These are phyloP conservation scores for Sclerotinia borealis DNA, from an alignment of 2,329 filamentous ascomycete genomes.

Conservation along the genomic window DNA sequence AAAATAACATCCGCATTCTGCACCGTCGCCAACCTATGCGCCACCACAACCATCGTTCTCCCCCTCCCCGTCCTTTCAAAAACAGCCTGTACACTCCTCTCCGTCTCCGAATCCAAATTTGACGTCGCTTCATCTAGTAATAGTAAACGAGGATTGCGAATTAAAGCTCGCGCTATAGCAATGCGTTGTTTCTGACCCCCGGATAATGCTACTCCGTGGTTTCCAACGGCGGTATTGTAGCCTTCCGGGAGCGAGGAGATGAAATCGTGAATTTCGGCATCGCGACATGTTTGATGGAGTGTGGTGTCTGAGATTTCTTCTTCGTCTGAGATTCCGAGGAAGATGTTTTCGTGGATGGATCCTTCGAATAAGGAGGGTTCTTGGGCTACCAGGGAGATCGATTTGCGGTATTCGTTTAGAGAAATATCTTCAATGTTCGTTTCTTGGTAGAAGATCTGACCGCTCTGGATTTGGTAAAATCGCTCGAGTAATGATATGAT, in stretches of 20 bases:
- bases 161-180: slow-evolving; percentile 48
- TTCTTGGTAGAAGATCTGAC: slow-evolving; percentile 59
- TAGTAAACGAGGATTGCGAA: slow-evolving; percentile 45
- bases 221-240: slow-evolving; percentile 42
- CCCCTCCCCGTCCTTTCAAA: slow-evolving; percentile 58
- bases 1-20: slow-evolving; percentile 52
- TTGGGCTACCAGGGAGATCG: slow-evolving; percentile 66
- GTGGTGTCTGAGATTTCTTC: slow-evolving; percentile 39
- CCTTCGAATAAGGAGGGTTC: slow-evolving; percentile 62
- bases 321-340: slow-evolving; percentile 51
- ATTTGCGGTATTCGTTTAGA: slow-evolving; percentile 55
- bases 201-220: slow-evolving; percentile 41
- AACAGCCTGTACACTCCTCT: slow-evolving; percentile 55
- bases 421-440: slow-evolving; percentile 53
- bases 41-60: slow-evolving; percentile 71
- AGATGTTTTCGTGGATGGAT: slow-evolving; percentile 62
- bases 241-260: slow-evolving; percentile 46
- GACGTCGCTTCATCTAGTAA: slow-evolving; percentile 55
- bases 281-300: slow-evolving; percentile 41
- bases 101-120: slow-evolving; percentile 49
- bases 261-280: slow-evolving; percentile 49
- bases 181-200: slow-evolving; percentile 53
- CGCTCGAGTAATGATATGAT: slow-evolving; percentile 60
- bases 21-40: slow-evolving; percentile 69
- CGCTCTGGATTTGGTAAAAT: slow-evolving; percentile 64